These are phyloP conservation scores for Nakazawaea ernobii DNA, from an alignment of 805 yeast genomes.

Conservation along the genomic window DNA sequence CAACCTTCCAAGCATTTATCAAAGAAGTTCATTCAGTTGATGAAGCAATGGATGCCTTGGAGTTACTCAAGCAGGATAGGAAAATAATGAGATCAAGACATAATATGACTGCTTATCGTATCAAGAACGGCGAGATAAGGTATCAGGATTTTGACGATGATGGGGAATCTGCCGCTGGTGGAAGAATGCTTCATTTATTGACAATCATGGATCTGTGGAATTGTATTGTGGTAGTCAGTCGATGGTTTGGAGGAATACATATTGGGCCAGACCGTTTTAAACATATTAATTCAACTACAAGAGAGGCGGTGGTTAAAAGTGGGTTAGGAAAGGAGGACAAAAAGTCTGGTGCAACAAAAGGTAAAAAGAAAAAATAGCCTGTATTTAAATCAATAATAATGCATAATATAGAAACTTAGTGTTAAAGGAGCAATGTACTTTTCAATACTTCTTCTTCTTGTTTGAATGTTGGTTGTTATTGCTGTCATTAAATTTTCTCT, in stretches of 20 bases:
- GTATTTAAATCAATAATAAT: neutral
- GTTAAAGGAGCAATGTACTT: too few species aligned
- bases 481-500: neutral
- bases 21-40: conserved; percentile 55
- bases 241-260: conserved; percentile 93
- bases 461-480: neutral
- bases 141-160: conserved; percentile 92
- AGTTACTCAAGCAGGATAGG: conserved; percentile 52
- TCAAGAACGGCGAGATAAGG: conserved; percentile 42
- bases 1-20: conserved; percentile 79
- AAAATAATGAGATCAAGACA: conserved; percentile 67
- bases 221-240: conserved; percentile 75
- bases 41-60: conserved; percentile 54
- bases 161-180: conserved; percentile 96
- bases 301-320: conserved; percentile 75
- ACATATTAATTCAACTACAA: conserved; percentile 83
- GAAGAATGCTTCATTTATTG: conserved; percentile 72
- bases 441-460: conserved; percentile 2
- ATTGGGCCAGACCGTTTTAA: conserved; percentile 92
- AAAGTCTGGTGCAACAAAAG: conserved; percentile 17
- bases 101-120: conserved; percentile 85
- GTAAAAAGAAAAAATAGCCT: conserved; percentile 25
- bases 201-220: conserved; percentile 75
- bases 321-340: conserved; percentile 32
- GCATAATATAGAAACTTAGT: too few species aligned